phyloP scores from a whole-genome alignment of 2,329 filamentous ascomycete species.

The Exophiala sp. region DNA sequence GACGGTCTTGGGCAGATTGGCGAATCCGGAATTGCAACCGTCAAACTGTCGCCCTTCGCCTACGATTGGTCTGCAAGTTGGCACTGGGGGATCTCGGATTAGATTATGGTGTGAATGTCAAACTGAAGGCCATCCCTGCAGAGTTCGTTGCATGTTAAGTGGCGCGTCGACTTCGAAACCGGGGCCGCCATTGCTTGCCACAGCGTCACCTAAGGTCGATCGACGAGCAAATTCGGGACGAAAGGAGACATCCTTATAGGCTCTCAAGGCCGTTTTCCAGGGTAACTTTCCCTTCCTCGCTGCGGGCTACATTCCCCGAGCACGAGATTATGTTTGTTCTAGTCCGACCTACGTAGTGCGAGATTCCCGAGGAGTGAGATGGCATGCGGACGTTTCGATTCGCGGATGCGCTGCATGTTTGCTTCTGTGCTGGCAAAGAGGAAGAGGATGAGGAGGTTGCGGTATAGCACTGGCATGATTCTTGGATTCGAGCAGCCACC shows the following conservation, averaged over 20 bases:
- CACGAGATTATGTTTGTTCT: neutral
- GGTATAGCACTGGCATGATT: neutral
- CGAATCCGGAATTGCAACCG: too few relatives aligned
- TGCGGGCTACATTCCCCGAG: neutral
- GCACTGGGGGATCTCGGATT: neutral
- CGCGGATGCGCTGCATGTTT: neutral
- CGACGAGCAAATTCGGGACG: neutral
- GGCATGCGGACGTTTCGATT: neutral
- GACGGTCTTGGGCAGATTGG: too few relatives aligned
- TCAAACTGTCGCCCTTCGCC: too few relatives aligned
- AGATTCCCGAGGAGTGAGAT: neutral
- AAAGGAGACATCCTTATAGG: neutral
- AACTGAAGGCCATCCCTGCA: neutral
- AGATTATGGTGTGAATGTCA: neutral
- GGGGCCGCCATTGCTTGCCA: neutral
- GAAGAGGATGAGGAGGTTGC: neutral
- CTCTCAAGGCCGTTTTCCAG: neutral
- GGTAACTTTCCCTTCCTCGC: neutral
- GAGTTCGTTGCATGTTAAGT: neutral
- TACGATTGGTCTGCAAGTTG: neutral
- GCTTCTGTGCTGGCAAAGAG: neutral
- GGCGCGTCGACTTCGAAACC: neutral
- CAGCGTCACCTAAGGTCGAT: neutral
- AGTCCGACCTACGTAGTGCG: neutral
- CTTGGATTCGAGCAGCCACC: neutral